A percentile compares a stretch with the other conserved stretches of the same genome.
These are phyloP conservation scores for Salmacisia buchloeana DNA, from an alignment of 1,284 basidiomycete genomes.

Conservation along the genomic window DNA sequence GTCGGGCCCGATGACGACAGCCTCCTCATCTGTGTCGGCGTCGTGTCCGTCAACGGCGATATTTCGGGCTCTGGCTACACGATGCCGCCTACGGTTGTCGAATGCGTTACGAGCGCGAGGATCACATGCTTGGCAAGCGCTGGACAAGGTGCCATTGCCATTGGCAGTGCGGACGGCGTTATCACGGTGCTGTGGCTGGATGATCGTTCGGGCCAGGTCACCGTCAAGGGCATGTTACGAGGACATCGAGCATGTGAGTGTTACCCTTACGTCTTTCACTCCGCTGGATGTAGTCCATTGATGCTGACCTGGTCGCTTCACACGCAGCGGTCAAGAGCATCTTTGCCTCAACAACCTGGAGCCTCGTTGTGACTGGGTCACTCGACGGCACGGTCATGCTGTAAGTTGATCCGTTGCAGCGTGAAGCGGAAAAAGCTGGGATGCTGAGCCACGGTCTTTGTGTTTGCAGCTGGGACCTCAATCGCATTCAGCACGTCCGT, in stretches of 20 bases:
- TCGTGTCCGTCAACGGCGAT: background rate
- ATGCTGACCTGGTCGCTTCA: no score
- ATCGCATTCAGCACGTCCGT: conserved; percentile 54
- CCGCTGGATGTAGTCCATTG: conserved; percentile 19
- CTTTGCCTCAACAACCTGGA: no score
- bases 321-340: no score
- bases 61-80: background rate
- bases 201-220: conserved; percentile 19
- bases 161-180: conserved; percentile 58
- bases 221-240: conserved; percentile 61
- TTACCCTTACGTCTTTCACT: background rate
- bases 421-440: no score
- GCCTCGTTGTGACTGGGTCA: no score
- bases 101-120: conserved; percentile 18
- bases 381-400: no score
- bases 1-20: no score
- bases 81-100: conserved; percentile 54
- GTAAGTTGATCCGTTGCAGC: no score
- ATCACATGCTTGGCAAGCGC: conserved; percentile 63
- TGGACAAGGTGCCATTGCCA: conserved; percentile 64
- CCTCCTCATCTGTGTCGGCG: no score
- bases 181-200: conserved; percentile 32
- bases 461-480: conserved; percentile 69
- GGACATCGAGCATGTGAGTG: conserved; percentile 52
- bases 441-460: no score